A percentile compares a stretch with the other conserved stretches of the same genome.
Conservation (phyloP, 371 early-diverging fungal genomes). For the Mortierella sp. region DNA sequence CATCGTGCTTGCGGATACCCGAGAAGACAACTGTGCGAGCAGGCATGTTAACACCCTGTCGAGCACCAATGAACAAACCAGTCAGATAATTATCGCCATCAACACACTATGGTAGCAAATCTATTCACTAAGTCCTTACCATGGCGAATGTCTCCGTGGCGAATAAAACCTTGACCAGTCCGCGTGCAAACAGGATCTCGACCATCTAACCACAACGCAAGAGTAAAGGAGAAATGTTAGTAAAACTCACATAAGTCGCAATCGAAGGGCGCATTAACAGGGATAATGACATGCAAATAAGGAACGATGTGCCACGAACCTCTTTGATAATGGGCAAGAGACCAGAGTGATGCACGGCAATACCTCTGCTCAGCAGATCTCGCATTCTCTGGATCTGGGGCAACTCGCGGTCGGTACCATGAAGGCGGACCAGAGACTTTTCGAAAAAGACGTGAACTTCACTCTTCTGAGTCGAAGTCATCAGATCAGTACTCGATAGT, state of each 20-base stretch:
- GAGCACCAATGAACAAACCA: not conserved
- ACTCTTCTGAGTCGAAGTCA: conserved; percentile 84
- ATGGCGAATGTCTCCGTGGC: conserved; percentile 98
- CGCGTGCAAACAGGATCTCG: conserved; percentile 96
- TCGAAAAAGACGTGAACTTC: conserved; percentile 92
- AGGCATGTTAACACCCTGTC: conserved; percentile 98
- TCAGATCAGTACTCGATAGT: conserved; percentile 84
- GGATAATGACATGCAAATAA: not conserved
- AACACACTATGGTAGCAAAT: not conserved
- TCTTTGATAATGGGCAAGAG: conserved; percentile 99
- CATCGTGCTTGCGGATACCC: conserved; percentile 94
- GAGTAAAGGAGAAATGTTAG: not conserved
- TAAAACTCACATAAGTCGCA: not conserved
- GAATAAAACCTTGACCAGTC: conserved; percentile 93
- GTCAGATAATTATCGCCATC: not conserved
- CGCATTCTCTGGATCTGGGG: conserved; percentile 94
- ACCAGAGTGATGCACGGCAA: conserved; percentile 98
- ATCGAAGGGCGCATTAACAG: not conserved
- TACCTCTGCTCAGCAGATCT: conserved; percentile 90
- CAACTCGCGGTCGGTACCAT: conserved; percentile 82
- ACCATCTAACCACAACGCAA: conserved; percentile 73
- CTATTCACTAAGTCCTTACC: conserved; percentile 50
- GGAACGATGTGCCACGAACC: conserved; percentile 42
- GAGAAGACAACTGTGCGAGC: conserved; percentile 97
- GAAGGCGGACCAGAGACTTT: conserved; percentile 80